Percentiles rank a stretch among this genome's conserved stretches.
Evolutionary conservation across 2,329 filamentous ascomycete species (phyloP).

Genomic region (Claviceps humidiphila): DNA sequence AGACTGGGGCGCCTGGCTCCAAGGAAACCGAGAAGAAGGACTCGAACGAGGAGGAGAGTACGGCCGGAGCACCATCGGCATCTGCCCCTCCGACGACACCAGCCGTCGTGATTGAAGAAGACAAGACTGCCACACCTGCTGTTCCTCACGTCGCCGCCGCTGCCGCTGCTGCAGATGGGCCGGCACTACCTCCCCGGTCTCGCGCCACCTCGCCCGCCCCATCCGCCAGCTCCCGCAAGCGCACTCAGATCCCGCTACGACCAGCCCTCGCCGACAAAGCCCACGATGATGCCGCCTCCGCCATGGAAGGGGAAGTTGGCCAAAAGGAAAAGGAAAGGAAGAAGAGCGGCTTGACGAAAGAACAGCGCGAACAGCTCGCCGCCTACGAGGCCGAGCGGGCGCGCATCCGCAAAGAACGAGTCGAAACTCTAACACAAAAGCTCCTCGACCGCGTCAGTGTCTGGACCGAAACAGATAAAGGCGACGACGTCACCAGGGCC

Average conservation of each 20-base stretch:
- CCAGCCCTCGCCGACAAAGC: constrained; percentile 75
- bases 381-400: constrained; percentile 81
- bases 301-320: constrained; percentile 40
- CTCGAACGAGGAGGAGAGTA: constrained; percentile 24
- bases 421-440: constrained; percentile 72
- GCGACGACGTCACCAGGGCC: constrained; percentile 66
- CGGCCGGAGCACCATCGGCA: constrained; percentile 8
- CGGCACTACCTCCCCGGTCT: constrained; percentile 19
- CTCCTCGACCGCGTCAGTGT: constrained; percentile 80
- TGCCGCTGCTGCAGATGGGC: constrained; percentile 1
- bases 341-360: constrained; percentile 74
- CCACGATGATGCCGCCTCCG: constrained; percentile 55
- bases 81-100: constrained; percentile 16
- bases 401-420: constrained; percentile 74
- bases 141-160: constrained; percentile 4
- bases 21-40: constrained; percentile 45
- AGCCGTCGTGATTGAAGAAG: constrained; percentile 27
- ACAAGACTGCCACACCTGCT: constrained; percentile 15
- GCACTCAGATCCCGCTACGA: constrained; percentile 55
- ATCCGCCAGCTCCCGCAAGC: constrained; percentile 28
- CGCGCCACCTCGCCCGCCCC: constrained; percentile 27
- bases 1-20: constrained; percentile 42
- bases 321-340: constrained; percentile 72
- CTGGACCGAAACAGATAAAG: constrained; percentile 96
- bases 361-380: constrained; percentile 82